Evolutionary conservation across 208 protist species (phyloP), one percentile per base, ranked within the genome.

Genomic region (Crithidia expoeki): DNA sequence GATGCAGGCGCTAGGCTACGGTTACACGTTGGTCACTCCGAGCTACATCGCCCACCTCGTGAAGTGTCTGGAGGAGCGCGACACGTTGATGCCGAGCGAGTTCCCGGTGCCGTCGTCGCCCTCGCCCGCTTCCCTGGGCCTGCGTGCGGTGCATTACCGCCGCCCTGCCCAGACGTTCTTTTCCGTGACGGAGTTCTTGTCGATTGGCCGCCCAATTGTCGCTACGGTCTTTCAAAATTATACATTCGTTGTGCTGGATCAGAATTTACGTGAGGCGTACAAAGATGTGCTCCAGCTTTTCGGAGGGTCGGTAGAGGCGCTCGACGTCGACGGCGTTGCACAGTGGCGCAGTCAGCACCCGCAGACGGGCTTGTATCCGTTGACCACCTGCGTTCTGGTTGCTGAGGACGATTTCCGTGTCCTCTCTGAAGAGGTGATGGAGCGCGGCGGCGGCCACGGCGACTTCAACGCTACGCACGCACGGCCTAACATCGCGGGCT

Each of bases 21-120:
- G 83, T 47, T 93, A 90, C 78, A 85, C 83, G n/a, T 72, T 93
- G 23, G 85, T 81, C n/a, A 90, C 88, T 19, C 62, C 79, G 19
- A 33, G 51, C 2, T 93, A 90, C 75, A n/a, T 93, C 21, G 7
- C 50, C 0, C 50, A 57, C 10, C 69, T 93, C 2, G 79, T 68
- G 47, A 53, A 49, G 21, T 33, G 55, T 23, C 49, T 93, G 6
- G 66, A 62, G 46, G 68, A 71, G 34, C 72, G 77, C 23, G 67
- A 79, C 28, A 74, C 67, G 1, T 50, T 80, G 5, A 72, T 67
- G 63, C 76, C 80, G 2, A 70, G 53, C 32, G 80, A 87, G 53
- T 86, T 90, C 34, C 81, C 85, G 2, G 19, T 55, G 32, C 84
- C 81, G 1, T 67, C 60, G 23, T 67, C 78, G 12, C 82, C 88